Evolutionary conservation across 2,329 filamentous ascomycete species (phyloP), one percentile per base, ranked within the genome.

Genomic region (Colletotrichum higginsianum): DNA sequence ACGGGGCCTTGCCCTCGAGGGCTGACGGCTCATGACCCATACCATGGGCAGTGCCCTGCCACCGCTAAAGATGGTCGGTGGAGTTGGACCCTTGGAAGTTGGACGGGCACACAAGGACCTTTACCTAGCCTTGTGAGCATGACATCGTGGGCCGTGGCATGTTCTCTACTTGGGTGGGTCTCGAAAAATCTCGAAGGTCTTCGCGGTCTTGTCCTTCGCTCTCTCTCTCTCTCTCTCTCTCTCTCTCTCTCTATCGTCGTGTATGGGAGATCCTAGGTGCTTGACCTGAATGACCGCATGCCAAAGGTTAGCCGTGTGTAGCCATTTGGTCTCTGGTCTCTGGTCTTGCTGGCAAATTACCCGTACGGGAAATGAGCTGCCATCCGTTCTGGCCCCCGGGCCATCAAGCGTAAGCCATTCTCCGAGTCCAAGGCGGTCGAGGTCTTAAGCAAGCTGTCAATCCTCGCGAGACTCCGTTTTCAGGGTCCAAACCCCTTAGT

Each of bases 31-130:
- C 30, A 30, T 30, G 30, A 30, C 30, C 30, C 30, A 30, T 30
- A 30, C 30, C 30, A n/a, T 55, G 30, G 26, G 35, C 30, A 18
- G 21, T 66, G 63, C 47, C 56, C 63, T 70, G 56, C 62, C 67
- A 66, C 56, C 49, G 49, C 67, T 66, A 60, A 23, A 60, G 40
- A 47, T 49, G 47, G 49, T 23, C 46, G 58, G 68, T 71, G 64
- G 68, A 71, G 68, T 21, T 58, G 68, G 68, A 71, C 68, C 68
- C 68, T 71, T 63, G 68, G 40, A 62, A 23, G 58, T 71, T 63
- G 68, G 30, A 62, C 38, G 58, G 65, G 65, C 58, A 68, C 52
- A 23, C 52, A 23, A 68, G 30, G 40, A 52, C 44, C 57, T 67
- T 57, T 30, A 30, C 30, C 30, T 30, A 55, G 61, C 55, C 44